Base-by-base conservation (phyloP, 345 rosid genomes). In the Fremontodendron californicum region DNA sequence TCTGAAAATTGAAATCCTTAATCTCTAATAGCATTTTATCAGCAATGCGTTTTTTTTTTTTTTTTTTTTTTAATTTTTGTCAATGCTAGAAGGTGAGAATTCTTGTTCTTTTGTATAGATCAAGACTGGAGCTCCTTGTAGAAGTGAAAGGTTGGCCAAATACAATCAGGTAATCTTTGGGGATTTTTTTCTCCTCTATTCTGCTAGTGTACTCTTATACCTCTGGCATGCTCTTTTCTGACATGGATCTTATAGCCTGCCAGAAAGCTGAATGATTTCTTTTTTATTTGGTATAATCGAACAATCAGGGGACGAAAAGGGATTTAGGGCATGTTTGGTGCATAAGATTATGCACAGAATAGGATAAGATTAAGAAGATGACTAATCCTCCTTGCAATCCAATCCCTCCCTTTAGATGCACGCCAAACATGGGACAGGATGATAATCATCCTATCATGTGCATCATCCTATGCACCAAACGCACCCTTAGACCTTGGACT, bases 101-200 rank as follows among this genome's bases (percentile, higher is more conserved):
- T 73, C 35, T 6, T 42, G 74, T 60, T 74, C 21, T 79, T 42
- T 19, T 78, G 19, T 81, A 73, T 81, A 96, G 99, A 96, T 96
- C 88, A 96, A 96, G 89, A 94, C 97, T 12, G 99, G 98, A 76
- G 99, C 99, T 82, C 98, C 99, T 27, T 96, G 97, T 84, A 85
- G 97, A 79, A 94, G 98, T 78, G 99, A 96, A 89, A 86, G 97
- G 31, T 78, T 94, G 78, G 94, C 99, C 84, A 96, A 94, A 85
- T 96, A 96, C 85, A 96, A 96, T 76, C 99, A 96, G 97, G 99
- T 92, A 87, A 54, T 43, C n/a, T 13, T 78, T 33, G 45, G 13
- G 57, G 35, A 9, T 54, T 27, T 31, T 10, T n/a, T 29, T 61
- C 42, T 52, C 39, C 69, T 64, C n/a, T 75, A 55, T 71, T 51